Conservation (phyloP, 805 yeast species). For the Blastobotrys terrestris region DNA sequence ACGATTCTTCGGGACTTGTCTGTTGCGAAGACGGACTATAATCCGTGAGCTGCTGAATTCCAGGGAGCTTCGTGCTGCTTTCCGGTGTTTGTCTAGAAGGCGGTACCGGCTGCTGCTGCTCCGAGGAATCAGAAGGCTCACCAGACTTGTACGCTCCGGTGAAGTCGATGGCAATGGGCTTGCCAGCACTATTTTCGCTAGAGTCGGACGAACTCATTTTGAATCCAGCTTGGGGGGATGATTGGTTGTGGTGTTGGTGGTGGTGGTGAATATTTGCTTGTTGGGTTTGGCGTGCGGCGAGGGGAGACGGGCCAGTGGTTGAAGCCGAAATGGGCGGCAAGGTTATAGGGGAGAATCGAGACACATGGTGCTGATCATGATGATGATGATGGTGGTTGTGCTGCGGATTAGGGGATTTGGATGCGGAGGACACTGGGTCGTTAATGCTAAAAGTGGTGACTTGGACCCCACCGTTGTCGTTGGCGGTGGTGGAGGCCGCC, state of each 20-base stretch:
- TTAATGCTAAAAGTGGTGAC: not conserved
- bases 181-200: not conserved
- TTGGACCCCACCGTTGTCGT: not conserved
- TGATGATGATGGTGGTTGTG: too few relatives aligned
- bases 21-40: not conserved
- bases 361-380: not conserved
- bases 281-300: not conserved
- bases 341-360: not conserved
- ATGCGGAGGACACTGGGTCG: not conserved
- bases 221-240: too few relatives aligned
- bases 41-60: conserved; percentile 1
- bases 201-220: not conserved
- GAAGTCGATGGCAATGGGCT: conserved; percentile 2
- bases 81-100: not conserved
- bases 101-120: conserved; percentile 6
- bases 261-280: not conserved
- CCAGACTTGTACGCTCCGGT: conserved; percentile 5
- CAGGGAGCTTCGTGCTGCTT: not conserved
- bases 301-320: not conserved
- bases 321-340: not conserved
- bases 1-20: not conserved
- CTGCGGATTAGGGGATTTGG: not conserved
- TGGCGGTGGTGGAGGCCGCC: not conserved
- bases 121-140: too few relatives aligned
- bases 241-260: not conserved